Percentiles rank a stretch among this genome's conserved stretches.
Evolutionary conservation across 495 filamentous ascomycete genomes (phyloP).

Genomic region (Xylaria bambusicola): DNA sequence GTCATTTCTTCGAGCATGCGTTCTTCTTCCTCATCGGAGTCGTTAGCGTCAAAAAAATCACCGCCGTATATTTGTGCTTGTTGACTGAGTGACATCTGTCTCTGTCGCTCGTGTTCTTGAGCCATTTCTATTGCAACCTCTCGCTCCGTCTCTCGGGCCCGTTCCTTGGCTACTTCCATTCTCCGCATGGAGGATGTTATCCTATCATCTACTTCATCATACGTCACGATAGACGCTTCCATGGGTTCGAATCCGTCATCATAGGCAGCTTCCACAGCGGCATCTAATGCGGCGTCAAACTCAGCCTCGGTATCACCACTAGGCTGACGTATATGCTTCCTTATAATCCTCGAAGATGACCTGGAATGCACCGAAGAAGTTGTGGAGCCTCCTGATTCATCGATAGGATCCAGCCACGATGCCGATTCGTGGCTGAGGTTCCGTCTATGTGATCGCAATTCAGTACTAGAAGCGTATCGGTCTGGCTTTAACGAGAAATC

Average conservation of each 20-base stretch:
- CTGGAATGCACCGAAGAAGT: constrained; percentile 80
- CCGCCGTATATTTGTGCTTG: constrained; percentile 28
- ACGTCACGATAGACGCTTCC: constrained; percentile 44
- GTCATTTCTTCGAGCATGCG: constrained; percentile 92
- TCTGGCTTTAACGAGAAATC: constrained; percentile 45
- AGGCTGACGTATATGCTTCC: constrained; percentile 63
- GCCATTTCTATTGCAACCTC: constrained; percentile 67
- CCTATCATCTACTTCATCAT: constrained; percentile 38
- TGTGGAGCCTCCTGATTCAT: constrained; percentile 85
- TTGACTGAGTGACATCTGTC: constrained; percentile 37
- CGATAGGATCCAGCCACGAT: constrained; percentile 96
- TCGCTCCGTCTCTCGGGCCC: constrained; percentile 73
- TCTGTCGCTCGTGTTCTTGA: constrained; percentile 51
- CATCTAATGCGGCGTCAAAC: constrained; percentile 93
- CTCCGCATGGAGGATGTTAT: constrained; percentile 64
- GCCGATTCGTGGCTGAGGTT: constrained; percentile 73
- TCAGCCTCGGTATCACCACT: constrained; percentile 85
- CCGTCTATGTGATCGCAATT: constrained; percentile 47
- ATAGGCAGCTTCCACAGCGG: constrained; percentile 94
- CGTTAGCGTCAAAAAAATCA: constrained; percentile 63
- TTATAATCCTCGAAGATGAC: constrained; percentile 66
- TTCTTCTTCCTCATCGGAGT: constrained; percentile 92
- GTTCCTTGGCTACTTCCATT: constrained; percentile 77
- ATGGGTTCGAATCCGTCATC: constrained; percentile 87
- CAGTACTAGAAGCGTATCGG: constrained; percentile 28